phyloP scores from a whole-genome alignment of 805 yeast species.

The Starmerella vitae region DNA sequence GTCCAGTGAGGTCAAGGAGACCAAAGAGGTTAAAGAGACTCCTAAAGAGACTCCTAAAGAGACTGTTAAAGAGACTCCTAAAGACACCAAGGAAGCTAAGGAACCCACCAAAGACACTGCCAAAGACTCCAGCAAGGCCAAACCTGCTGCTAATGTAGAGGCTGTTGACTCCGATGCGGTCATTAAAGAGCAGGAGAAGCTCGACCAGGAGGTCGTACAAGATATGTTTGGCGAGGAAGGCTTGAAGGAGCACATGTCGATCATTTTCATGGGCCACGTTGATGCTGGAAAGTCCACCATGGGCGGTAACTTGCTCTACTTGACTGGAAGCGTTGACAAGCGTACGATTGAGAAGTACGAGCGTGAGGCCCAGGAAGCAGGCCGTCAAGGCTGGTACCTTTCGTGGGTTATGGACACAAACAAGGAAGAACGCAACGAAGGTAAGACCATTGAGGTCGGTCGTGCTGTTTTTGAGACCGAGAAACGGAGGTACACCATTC shows the following conservation, averaged over 20 bases:
- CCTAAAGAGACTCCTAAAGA: neutral
- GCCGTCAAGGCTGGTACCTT: slow-evolving; percentile 98
- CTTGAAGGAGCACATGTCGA: slow-evolving; percentile 80
- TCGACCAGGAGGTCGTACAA: slow-evolving; percentile 63
- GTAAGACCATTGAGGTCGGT: slow-evolving; percentile 98
- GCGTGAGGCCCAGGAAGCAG: slow-evolving; percentile 97
- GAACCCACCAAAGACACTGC: slow-evolving; percentile 1
- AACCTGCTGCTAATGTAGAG: slow-evolving; percentile 1
- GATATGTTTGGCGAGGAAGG: slow-evolving; percentile 65
- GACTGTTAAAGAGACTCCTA: neutral
- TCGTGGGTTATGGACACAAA: slow-evolving; percentile 99
- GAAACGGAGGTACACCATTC: slow-evolving; percentile 90
- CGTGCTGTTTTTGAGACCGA: slow-evolving; percentile 96
- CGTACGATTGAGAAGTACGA: slow-evolving; percentile 97
- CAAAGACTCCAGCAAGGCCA: slow-evolving; percentile 1
- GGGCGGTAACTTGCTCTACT: slow-evolving; percentile 91
- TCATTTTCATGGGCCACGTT: slow-evolving; percentile 98
- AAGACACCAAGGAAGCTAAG: slow-evolving; percentile 5
- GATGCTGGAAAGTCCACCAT: slow-evolving; percentile 99
- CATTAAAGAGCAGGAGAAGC: slow-evolving; percentile 22
- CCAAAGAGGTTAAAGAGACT: slow-evolving; percentile 3
- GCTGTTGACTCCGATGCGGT: slow-evolving; percentile 21
- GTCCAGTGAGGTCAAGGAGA: no score
- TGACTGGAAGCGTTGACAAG: slow-evolving; percentile 96
- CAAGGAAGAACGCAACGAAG: slow-evolving; percentile 96